phyloP scores from a whole-genome alignment of 352 stramenopile genomes.

The Elongisporangium undulatum region DNA sequence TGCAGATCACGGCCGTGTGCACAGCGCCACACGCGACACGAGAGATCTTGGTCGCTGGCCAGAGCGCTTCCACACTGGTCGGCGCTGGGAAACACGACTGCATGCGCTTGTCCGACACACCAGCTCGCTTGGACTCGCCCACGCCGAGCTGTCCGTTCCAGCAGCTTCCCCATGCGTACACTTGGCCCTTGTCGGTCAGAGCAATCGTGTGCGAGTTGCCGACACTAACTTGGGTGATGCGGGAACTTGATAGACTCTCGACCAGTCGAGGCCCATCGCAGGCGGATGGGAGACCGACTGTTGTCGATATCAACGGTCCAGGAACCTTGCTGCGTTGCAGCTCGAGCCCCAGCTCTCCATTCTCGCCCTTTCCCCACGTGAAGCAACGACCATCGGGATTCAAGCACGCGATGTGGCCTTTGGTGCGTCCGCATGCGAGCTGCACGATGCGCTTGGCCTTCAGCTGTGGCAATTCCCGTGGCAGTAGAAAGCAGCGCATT shows the following conservation, averaged over 20 bases:
- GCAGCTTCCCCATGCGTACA: slow-evolving; percentile 65
- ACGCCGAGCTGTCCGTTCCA: slow-evolving; percentile 71
- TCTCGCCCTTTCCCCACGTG: slow-evolving; percentile 55
- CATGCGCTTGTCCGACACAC: slow-evolving; percentile 36
- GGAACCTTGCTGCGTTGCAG: slow-evolving; percentile 1
- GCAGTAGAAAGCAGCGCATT: slow-evolving; percentile 37
- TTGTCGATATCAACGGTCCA: neutral
- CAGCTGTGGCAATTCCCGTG: slow-evolving; percentile 28
- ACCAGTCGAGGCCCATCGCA: neutral
- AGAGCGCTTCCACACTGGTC: slow-evolving; percentile 49
- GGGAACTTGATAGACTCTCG: slow-evolving; percentile 3
- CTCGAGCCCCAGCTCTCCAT: slow-evolving; percentile 46
- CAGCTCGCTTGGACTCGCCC: slow-evolving; percentile 46
- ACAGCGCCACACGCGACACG: slow-evolving; percentile 88
- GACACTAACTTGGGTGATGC: slow-evolving; percentile 34
- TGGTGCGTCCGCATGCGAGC: slow-evolving; percentile 38
- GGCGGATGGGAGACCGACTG: neutral
- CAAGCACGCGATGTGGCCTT: slow-evolving; percentile 43
- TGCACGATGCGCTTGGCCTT: slow-evolving; percentile 14
- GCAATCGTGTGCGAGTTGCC: slow-evolving; percentile 61
- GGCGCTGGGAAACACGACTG: slow-evolving; percentile 63
- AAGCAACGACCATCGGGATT: slow-evolving; percentile 35
- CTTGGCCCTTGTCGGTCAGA: slow-evolving; percentile 35
- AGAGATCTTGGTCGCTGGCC: slow-evolving; percentile 26
- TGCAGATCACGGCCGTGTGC: slow-evolving; percentile 63